Conservation (phyloP, 108 stramenopile genomes). For the Skeletonema costatum region DNA sequence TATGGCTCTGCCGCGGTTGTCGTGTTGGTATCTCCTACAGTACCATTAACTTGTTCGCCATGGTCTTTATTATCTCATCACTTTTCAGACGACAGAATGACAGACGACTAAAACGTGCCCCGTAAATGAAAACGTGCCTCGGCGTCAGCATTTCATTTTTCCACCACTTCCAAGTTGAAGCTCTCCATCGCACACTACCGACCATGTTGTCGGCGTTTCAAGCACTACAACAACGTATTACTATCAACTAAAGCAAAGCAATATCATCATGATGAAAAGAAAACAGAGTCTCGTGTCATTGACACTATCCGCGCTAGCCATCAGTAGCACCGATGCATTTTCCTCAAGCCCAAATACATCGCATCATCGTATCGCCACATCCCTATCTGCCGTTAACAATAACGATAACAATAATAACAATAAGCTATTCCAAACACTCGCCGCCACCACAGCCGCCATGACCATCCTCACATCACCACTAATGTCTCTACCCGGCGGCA, state of each 20-base stretch:
- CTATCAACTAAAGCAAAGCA: neutral
- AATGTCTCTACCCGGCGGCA: neutral
- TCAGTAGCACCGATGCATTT: neutral
- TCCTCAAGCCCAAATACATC: neutral
- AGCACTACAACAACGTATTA: neutral
- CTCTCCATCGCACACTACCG: neutral
- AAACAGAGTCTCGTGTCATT: neutral
- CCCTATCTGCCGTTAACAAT: neutral
- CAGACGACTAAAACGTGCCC: neutral
- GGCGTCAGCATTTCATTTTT: neutral
- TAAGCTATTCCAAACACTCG: neutral
- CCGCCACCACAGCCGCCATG: conserved; percentile 8
- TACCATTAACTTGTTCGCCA: too few species aligned
- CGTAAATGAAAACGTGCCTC: neutral
- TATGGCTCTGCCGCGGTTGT: too few species aligned
- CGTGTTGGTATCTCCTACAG: too few species aligned
- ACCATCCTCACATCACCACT: conserved; percentile 9
- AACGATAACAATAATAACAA: neutral
- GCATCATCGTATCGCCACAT: neutral
- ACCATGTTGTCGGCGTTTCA: too few species aligned
- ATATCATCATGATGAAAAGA: neutral
- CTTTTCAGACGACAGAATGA: neutral
- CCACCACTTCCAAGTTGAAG: neutral
- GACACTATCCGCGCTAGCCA: neutral
- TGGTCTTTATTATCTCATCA: too few species aligned